Base-by-base conservation (phyloP, 2,329 filamentous ascomycete species). In the Podosphaera xanthii region DNA sequence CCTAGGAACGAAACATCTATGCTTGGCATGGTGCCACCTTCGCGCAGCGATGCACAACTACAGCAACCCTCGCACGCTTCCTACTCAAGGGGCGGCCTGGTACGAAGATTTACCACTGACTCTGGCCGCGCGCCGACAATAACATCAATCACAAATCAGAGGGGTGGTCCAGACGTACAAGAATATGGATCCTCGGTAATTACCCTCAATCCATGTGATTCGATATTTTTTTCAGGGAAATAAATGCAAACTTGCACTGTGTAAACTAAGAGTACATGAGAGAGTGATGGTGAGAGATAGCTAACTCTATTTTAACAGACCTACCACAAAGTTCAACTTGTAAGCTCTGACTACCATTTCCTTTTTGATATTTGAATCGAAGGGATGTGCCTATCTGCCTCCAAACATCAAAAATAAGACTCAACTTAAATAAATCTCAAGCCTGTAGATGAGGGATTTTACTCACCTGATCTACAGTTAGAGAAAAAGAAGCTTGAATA, bases 401-500 rank as follows among this genome's bases (percentile, higher is more conserved):
- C 33, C 36, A 31, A n/a, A 33, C 42, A 30, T 22, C 34, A 44
- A 12, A 9, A 34, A 9, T 30, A 5, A 46, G 7, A 10, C 12
- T 31, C 40, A 8, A 5, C 30, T 30, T 22, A 57, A 7, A 40
- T 14, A 30, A 5, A 10, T 22, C 42, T 12, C 38, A 22, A 33
- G n/a, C 49, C 50, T 10, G 38, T 30, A 50, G 48, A 44, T 36
- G 14, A 22, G 7, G 49, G 30, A 10, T 50, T 61, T 46, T 62
- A 65, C 71, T 75, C 67, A 80, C 70, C 64, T 60, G 52, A 54
- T 60, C 57, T 60, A 61, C 71, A 96, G 90, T 81, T 95, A 69
- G 90, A 95, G 71, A 92, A 92, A 73, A 95, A 95, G 73, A 88
- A 89, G 68, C 76, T 87, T 68, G 89, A 95, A 71, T 94, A 94